These are phyloP conservation scores for Saussurea involucrata DNA, from an alignment of 129 eudicot genomes.

Conservation along the genomic window DNA sequence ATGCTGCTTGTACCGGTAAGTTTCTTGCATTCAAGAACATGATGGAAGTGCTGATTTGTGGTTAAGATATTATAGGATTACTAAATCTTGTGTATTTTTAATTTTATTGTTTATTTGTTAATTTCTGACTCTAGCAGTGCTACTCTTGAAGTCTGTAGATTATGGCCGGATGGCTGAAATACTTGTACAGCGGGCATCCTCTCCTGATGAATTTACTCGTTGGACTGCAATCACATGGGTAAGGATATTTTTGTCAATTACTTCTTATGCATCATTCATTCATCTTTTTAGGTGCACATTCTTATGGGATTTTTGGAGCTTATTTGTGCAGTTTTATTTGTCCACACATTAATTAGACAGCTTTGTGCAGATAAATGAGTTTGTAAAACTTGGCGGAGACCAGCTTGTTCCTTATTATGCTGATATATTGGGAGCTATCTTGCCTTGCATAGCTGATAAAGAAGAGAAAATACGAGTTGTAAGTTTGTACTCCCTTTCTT, in stretches of 20 bases:
- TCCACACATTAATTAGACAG: neutral
- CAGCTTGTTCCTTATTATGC: slow-evolving; percentile 97
- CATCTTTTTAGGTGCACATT: neutral
- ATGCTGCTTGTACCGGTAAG: slow-evolving; percentile 9
- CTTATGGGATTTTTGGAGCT: neutral
- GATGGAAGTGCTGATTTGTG: neutral
- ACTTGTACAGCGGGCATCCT: slow-evolving; percentile 91
- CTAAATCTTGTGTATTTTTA: neutral
- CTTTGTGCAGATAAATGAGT: slow-evolving; percentile 79
- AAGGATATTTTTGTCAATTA: slow-evolving; percentile 15
- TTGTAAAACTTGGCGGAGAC: slow-evolving; percentile 97
- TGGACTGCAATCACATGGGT: slow-evolving; percentile 99
- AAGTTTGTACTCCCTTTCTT: slow-evolving; percentile 29
- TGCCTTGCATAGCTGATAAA: slow-evolving; percentile 93
- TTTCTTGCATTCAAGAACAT: neutral
- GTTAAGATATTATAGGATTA: neutral
- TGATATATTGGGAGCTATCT: slow-evolving; percentile 90
- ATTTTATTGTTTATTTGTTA: slow-evolving; percentile 12
- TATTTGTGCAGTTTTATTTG: neutral
- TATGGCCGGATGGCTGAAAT: slow-evolving; percentile 99
- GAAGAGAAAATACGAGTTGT: slow-evolving; percentile 97
- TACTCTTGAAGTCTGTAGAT: slow-evolving; percentile 95
- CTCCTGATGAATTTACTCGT: slow-evolving; percentile 91
- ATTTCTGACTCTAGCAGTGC: slow-evolving; percentile 3
- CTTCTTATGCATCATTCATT: neutral